Evolutionary conservation across 495 filamentous ascomycete species (phyloP).

Genomic region (Xylaria grammica): DNA sequence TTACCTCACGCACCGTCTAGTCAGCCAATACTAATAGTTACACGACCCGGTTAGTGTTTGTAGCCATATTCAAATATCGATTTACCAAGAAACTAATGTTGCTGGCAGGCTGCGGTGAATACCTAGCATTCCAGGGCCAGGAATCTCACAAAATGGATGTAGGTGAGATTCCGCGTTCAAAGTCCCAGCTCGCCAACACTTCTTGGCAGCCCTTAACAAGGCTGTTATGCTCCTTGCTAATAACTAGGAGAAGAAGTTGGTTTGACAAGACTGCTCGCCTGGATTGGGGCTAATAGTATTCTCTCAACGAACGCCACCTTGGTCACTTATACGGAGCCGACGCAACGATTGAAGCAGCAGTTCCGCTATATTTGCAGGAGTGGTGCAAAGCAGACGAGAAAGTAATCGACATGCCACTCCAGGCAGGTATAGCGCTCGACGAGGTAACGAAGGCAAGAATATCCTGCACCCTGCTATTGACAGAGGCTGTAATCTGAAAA

Average conservation of each 20-base stretch:
- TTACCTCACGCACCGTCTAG: neutral
- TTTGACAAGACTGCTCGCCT: neutral
- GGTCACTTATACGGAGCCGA: neutral
- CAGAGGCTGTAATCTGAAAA: neutral
- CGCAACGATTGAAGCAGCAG: neutral
- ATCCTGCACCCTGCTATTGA: neutral
- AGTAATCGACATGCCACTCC: neutral
- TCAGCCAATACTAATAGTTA: neutral
- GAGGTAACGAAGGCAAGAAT: neutral
- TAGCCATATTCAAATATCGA: too few relatives aligned
- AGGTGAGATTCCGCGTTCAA: too few relatives aligned
- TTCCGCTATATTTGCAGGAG: neutral
- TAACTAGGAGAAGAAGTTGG: neutral
- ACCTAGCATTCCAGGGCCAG: too few relatives aligned
- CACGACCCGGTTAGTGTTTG: neutral
- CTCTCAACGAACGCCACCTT: neutral
- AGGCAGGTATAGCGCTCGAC: too few relatives aligned
- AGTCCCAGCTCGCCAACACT: neutral
- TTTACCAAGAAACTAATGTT: too few relatives aligned
- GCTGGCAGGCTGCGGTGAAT: too few relatives aligned
- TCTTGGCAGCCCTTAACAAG: neutral
- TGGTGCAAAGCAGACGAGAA: neutral
- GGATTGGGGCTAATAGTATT: neutral
- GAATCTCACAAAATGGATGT: too few relatives aligned
- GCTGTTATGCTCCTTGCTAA: neutral